phyloP scores from a whole-genome alignment of 306 rosid species.

The Lathyrus aphaca region DNA sequence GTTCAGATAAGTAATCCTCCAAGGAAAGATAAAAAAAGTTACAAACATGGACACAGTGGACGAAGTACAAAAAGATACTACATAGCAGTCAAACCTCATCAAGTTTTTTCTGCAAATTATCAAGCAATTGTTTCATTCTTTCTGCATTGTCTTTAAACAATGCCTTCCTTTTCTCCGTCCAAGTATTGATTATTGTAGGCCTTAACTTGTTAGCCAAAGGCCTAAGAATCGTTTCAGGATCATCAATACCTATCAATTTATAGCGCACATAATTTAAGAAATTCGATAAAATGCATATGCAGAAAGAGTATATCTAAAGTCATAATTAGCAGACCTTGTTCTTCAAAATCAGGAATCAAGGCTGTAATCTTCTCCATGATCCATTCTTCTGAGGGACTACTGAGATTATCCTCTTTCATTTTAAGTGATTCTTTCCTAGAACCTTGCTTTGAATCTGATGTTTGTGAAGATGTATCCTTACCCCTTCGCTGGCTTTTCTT shows the following conservation, averaged over 20 bases:
- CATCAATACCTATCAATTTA: conserved; percentile 67
- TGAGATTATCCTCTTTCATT: conserved; percentile 65
- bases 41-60: conserved; percentile 20
- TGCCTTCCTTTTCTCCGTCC: conserved; percentile 88
- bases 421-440: conserved; percentile 72
- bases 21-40: conserved; percentile 5
- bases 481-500: conserved; percentile 88
- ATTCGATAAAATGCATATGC: conserved; percentile 23
- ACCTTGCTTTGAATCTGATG: conserved; percentile 62
- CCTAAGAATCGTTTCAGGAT: conserved; percentile 68
- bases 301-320: conserved; percentile 40
- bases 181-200: conserved; percentile 75
- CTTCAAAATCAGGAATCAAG: conserved; percentile 82
- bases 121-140: conserved; percentile 73
- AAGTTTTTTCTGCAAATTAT: conserved; percentile 81
- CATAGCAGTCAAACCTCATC: conserved; percentile 75
- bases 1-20: background rate
- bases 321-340: conserved; percentile 69
- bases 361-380: conserved; percentile 70
- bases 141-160: conserved; percentile 76
- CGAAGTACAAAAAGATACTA: conserved; percentile 17
- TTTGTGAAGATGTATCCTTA: conserved; percentile 67
- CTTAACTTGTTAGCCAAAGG: conserved; percentile 73
- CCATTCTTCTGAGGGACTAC: conserved; percentile 90
- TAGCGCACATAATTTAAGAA: conserved; percentile 45